Evolutionary conservation across 805 yeast genomes (phyloP).

Genomic region (Ogataea allantospora): DNA sequence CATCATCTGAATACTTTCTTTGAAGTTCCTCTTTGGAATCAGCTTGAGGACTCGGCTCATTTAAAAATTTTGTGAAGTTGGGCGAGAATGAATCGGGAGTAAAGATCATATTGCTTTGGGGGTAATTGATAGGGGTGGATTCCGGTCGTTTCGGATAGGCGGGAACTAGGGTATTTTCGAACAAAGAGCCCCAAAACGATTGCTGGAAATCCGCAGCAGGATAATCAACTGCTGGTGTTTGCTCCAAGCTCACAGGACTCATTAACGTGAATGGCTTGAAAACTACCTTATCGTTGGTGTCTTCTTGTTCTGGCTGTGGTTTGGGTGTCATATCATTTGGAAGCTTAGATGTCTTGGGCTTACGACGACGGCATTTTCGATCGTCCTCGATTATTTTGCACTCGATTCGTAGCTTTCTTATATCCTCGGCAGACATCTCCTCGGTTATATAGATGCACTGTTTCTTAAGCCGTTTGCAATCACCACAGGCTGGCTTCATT

Average conservation of each 20-base stretch:
- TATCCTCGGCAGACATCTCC: conserved; percentile 42
- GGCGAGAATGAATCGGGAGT: conserved; percentile 26
- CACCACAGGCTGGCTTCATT: conserved; percentile 47
- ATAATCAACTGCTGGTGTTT: conserved; percentile 1
- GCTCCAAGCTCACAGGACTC: conserved; percentile 6
- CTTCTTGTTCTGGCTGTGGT: conserved; percentile 9
- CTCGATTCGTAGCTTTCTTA: conserved; percentile 34
- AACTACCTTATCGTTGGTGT: conserved; percentile 18
- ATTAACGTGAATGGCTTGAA: conserved; percentile 32
- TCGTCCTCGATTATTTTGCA: conserved; percentile 41
- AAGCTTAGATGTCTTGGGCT: conserved; percentile 11
- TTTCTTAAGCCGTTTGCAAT: conserved; percentile 45
- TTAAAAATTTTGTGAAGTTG: conserved; percentile 24
- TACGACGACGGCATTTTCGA: conserved; percentile 43
- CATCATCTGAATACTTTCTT: neutral
- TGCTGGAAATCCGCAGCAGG: neutral
- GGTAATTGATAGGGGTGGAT: neutral
- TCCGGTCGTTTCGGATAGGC: neutral
- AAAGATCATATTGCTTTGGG: neutral
- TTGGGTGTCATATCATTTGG: neutral
- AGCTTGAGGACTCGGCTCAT: conserved; percentile 12
- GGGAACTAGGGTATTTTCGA: neutral
- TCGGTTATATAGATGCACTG: conserved; percentile 48
- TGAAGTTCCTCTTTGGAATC: neutral
- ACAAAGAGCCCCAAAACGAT: neutral